Conservation (phyloP, 306 rosid species). For the Dalbergia cochinchinensis region DNA sequence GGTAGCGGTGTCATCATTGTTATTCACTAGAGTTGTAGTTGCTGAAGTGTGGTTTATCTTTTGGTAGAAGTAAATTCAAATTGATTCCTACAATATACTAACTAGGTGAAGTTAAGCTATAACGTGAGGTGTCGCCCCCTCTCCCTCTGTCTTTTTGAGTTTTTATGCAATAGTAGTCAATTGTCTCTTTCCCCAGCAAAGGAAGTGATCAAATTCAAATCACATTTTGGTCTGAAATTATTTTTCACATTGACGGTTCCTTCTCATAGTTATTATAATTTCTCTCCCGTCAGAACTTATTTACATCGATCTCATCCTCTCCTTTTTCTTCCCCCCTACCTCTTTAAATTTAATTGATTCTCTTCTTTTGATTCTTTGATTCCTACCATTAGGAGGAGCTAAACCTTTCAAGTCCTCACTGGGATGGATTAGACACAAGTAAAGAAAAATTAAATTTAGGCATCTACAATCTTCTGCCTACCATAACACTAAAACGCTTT, state of each 20-base stretch:
- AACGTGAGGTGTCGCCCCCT: too few species aligned
- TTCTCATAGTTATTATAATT: background rate
- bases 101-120: background rate
- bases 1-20: background rate
- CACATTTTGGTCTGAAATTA: background rate
- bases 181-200: background rate
- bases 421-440: background rate
- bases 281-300: background rate
- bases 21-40: slow-evolving; percentile 2
- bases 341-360: background rate
- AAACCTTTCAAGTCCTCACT: background rate
- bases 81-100: slow-evolving; percentile 6
- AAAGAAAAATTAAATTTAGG: background rate
- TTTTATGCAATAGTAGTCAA: too few species aligned
- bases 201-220: background rate
- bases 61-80: slow-evolving; percentile 1
- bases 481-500: background rate
- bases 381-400: background rate
- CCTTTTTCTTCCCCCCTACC: too few species aligned
- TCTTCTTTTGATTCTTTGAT: background rate
- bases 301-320: background rate
- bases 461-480: slow-evolving; percentile 3
- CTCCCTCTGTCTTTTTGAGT: too few species aligned
- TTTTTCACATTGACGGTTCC: background rate
- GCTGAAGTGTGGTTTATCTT: background rate